Evolutionary conservation across 169 alveolate genomes (phyloP).

Genomic region (Pseudocohnilembus persalinus): DNA sequence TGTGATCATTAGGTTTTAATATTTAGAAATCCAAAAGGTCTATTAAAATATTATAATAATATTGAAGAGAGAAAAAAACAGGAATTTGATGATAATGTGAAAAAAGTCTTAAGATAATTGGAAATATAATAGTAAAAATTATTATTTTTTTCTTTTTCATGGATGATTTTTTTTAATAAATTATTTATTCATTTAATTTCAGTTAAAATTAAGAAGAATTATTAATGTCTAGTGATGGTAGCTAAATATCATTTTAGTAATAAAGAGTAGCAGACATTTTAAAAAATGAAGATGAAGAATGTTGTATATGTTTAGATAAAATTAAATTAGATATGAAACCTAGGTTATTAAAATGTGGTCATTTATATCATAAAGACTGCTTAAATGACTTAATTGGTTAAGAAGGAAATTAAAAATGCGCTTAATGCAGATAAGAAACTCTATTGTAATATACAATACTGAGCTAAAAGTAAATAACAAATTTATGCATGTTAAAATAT

Average conservation of each 20-base stretch:
- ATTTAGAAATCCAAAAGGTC: constrained; percentile 1
- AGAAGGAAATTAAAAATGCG: neutral
- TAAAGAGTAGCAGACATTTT: too few relatives aligned
- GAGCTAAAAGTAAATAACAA: too few relatives aligned
- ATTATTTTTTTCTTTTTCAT: neutral
- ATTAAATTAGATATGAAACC: neutral
- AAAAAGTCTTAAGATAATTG: too few relatives aligned
- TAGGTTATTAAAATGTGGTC: neutral
- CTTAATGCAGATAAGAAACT: neutral
- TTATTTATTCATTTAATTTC: neutral
- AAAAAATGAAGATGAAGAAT: neutral
- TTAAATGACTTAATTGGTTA: too few relatives aligned
- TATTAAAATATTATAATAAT: neutral
- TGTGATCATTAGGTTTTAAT: constrained; percentile 73
- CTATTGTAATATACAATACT: neutral
- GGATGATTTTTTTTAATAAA: neutral
- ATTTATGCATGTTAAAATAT: neutral
- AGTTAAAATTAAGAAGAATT: too few relatives aligned
- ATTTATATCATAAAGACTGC: neutral
- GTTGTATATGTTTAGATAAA: neutral
- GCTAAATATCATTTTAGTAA: too few relatives aligned
- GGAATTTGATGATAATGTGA: neutral
- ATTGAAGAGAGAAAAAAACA: neutral
- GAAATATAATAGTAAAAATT: neutral
- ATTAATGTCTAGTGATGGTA: too few relatives aligned